Evolutionary conservation across 2,329 filamentous ascomycete genomes (phyloP), one percentile per base, ranked within the genome.

Genomic region (Microdochium trichocladiopsis): DNA sequence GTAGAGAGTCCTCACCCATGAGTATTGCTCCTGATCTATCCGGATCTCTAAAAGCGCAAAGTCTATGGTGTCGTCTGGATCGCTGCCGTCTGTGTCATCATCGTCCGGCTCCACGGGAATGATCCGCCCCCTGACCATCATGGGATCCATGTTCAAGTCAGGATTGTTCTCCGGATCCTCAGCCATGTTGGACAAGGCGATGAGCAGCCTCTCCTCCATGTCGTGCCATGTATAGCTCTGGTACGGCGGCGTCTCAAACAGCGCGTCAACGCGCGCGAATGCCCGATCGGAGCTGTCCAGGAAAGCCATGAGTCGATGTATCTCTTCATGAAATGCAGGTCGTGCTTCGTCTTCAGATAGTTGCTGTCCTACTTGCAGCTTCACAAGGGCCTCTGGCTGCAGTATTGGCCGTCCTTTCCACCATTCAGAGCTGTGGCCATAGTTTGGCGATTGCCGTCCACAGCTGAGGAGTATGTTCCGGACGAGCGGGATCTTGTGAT

Each of bases 221-320:
- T 70, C 69, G 50, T 69, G 69, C 52, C 74, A 45, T 6, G 41
- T 22, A 18, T 45, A 45, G 12, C 14, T 45, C 41, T 45, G 41
- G 41, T 45, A 45, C 5, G 41, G 14, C 3, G 41, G n/a, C n/a
- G 41, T 22, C 41, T 72, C 66, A 4, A 69, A 63, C 5, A 84
- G 63, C 4, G 69, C 66, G 52, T 80, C 78, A 22, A 74, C 74
- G 0, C 77, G 79, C 14, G 79, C 83, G 56, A 84, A 84, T 45
- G 75, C 78, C 45, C 83, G 74, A 24, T 84, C 78, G 0, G 82
- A 83, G 10, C 66, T 69, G 52, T 86, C 82, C 2, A 86, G 71
- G 55, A 86, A 85, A 10, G 81, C 82, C 69, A 86, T 76, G 4
- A 86, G 63, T 14, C 83, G 78, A 57, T 85, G 82, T 2, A 84